Conservation (phyloP, 495 filamentous ascomycete genomes). For the Penicillium silybi region DNA sequence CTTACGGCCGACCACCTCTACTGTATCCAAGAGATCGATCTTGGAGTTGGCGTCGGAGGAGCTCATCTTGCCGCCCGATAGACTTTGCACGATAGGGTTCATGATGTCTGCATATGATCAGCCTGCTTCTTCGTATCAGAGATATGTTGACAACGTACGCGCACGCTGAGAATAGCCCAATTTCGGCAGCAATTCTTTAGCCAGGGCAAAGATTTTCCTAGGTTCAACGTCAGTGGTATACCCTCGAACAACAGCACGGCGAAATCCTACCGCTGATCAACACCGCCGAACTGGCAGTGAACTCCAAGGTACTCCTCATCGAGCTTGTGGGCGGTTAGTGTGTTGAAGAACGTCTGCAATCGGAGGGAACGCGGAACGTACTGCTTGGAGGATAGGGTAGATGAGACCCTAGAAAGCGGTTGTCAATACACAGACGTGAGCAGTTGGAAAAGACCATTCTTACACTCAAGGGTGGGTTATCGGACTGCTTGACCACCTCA, state of each 20-base stretch:
- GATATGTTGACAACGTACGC: not conserved
- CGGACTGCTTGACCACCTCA: constrained; percentile 88
- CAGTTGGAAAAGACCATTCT: not conserved
- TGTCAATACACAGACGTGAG: not conserved
- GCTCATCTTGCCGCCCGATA: constrained; percentile 80
- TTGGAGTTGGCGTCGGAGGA: constrained; percentile 34
- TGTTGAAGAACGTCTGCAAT: not conserved
- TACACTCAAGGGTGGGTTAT: constrained; percentile 65
- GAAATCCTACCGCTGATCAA: not conserved
- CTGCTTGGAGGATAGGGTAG: constrained; percentile 73
- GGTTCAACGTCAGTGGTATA: not conserved
- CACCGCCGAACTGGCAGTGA: constrained; percentile 66
- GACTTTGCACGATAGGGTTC: constrained; percentile 85
- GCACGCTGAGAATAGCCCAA: constrained; percentile 43
- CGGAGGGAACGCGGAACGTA: constrained; percentile 60
- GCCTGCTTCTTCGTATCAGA: constrained; percentile 52
- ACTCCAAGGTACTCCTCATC: constrained; percentile 88
- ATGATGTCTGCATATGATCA: constrained; percentile 53
- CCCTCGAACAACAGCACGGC: constrained; percentile 27
- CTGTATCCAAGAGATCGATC: constrained; percentile 82
- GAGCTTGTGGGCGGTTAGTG: constrained; percentile 28
- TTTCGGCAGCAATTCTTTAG: constrained; percentile 50
- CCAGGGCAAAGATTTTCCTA: constrained; percentile 78
- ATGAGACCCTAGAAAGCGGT: constrained; percentile 49
- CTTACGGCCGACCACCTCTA: constrained; percentile 71